These are phyloP conservation scores for Chloris gayana DNA, from an alignment of 176 grass and related monocot genomes.

Conservation along the genomic window DNA sequence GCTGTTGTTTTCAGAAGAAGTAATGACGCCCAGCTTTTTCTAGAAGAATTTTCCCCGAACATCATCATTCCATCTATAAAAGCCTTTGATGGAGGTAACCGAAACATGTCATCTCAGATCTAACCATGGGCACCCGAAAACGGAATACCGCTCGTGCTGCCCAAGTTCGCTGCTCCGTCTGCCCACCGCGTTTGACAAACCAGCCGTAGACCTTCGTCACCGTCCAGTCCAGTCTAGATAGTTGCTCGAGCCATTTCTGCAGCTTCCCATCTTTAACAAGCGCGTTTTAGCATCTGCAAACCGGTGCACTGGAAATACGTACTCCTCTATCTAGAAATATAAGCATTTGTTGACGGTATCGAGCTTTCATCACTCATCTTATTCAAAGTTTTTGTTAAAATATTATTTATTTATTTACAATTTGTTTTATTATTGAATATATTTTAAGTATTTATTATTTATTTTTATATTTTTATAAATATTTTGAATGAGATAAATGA, in stretches of 20 bases:
- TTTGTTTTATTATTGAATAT: too few relatives aligned
- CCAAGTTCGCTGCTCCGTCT: background rate
- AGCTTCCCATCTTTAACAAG: background rate
- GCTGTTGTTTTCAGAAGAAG: conserved; percentile 29
- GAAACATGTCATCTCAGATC: conserved; percentile 30
- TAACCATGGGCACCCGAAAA: background rate
- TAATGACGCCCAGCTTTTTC: background rate
- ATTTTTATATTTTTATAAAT: too few relatives aligned
- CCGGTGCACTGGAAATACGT: too few relatives aligned
- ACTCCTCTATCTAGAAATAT: too few relatives aligned
- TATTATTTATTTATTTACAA: too few relatives aligned
- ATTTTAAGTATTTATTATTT: too few relatives aligned
- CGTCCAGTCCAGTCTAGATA: too few relatives aligned
- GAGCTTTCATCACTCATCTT: too few relatives aligned
- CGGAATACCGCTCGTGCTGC: background rate
- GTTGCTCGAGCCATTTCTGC: background rate
- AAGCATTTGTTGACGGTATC: too few relatives aligned
- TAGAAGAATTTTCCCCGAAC: conserved; percentile 17
- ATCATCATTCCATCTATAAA: conserved; percentile 34
- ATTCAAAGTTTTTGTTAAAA: too few relatives aligned
- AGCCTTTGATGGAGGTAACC: background rate
- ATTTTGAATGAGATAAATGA: too few relatives aligned
- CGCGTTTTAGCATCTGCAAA: background rate
- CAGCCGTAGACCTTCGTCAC: background rate
- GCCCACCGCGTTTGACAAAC: background rate